These are phyloP conservation scores for Saturnispora quitensis DNA, from an alignment of 805 yeast genomes.

Conservation along the genomic window DNA sequence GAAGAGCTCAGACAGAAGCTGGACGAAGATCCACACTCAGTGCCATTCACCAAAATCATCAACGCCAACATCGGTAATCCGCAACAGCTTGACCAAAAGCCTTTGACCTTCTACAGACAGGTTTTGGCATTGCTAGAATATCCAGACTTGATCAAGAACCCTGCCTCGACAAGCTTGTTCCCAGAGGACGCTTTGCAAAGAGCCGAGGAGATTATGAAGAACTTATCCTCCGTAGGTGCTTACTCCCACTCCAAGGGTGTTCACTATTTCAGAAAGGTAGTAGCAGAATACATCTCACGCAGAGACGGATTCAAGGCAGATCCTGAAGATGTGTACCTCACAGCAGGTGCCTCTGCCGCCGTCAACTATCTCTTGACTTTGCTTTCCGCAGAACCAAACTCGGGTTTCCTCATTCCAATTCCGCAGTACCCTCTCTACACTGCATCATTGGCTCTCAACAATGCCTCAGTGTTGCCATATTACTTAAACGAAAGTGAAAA, in stretches of 20 bases:
- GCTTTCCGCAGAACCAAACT: slow-evolving; percentile 52
- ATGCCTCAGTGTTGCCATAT: slow-evolving; percentile 79
- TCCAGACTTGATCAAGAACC: slow-evolving; percentile 52
- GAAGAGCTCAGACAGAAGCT: slow-evolving; percentile 66
- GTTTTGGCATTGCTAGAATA: slow-evolving; percentile 80
- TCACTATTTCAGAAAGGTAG: slow-evolving; percentile 56
- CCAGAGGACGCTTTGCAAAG: slow-evolving; percentile 69
- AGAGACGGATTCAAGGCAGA: slow-evolving; percentile 71
- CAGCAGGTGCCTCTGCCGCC: slow-evolving; percentile 93
- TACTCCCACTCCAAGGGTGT: slow-evolving; percentile 93
- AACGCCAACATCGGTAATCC: slow-evolving; percentile 97
- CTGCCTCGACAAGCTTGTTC: slow-evolving; percentile 26
- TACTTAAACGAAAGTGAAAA: slow-evolving; percentile 68
- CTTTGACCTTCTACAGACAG: slow-evolving; percentile 91
- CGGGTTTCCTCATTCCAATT: slow-evolving; percentile 88
- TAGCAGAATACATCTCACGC: slow-evolving; percentile 67
- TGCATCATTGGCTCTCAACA: slow-evolving; percentile 81
- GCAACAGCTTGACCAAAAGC: slow-evolving; percentile 90
- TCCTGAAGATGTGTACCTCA: slow-evolving; percentile 69
- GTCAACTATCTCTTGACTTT: slow-evolving; percentile 72
- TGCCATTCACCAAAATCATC: slow-evolving; percentile 73
- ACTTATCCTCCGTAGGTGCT: slow-evolving; percentile 85
- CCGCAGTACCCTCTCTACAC: slow-evolving; percentile 98
- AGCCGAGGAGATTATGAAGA: slow-evolving; percentile 50
- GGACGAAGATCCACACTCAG: slow-evolving; percentile 42